A percentile compares a stretch with the other conserved stretches of the same genome.
These are phyloP conservation scores for Camillea tinctor DNA, from an alignment of 2,329 filamentous ascomycete species.

Conservation along the genomic window DNA sequence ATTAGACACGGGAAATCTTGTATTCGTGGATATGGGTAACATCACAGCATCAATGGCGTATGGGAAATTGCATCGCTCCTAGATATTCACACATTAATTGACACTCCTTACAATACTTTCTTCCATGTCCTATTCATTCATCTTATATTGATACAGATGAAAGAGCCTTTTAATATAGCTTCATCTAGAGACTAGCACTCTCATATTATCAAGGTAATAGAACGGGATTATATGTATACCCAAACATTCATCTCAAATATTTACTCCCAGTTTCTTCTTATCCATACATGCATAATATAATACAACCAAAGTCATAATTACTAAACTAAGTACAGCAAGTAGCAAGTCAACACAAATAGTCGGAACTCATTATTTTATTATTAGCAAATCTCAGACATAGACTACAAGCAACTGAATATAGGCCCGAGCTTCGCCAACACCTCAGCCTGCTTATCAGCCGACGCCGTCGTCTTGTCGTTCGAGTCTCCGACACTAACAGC, in stretches of 20 bases:
- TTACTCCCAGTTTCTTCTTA: too few relatives aligned
- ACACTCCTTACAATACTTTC: not conserved
- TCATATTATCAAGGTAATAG: too few relatives aligned
- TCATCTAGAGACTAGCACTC: too few relatives aligned
- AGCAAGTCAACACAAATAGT: too few relatives aligned
- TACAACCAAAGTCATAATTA: too few relatives aligned
- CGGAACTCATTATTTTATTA: too few relatives aligned
- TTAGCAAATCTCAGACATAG: too few relatives aligned
- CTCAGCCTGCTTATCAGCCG: conserved; percentile 47
- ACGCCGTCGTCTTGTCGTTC: conserved; percentile 58
- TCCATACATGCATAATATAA: too few relatives aligned
- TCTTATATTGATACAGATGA: not conserved
- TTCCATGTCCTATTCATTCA: not conserved
- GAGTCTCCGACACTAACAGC: conserved; percentile 63
- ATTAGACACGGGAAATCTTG: not conserved
- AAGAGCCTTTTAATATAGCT: not conserved
- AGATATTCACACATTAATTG: not conserved
- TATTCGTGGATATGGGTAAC: not conserved
- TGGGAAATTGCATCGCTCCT: not conserved
- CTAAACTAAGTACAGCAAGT: too few relatives aligned
- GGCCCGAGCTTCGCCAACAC: conserved; percentile 50
- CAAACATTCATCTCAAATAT: too few relatives aligned
- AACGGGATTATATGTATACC: too few relatives aligned
- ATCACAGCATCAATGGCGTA: not conserved
- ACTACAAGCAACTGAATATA: conserved; percentile 45